Conservation (phyloP, 2,329 filamentous ascomycete genomes). For the Alternaria brassicicola region DNA sequence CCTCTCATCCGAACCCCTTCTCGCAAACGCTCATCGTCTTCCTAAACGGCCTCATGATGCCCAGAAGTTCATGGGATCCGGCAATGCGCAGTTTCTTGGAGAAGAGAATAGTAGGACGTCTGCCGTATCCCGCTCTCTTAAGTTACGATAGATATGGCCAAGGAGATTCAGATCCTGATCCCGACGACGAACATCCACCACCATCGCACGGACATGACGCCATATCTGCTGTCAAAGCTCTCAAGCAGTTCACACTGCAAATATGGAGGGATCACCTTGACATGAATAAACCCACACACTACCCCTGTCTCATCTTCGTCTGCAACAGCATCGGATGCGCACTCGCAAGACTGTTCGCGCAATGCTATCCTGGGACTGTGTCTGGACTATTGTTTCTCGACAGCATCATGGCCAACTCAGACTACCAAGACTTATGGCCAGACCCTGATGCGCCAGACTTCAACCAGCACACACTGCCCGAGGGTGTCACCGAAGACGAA, state of each 20-base stretch:
- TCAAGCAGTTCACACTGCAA: constrained; percentile 54
- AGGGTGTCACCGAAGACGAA: constrained; percentile 45
- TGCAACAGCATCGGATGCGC: constrained; percentile 61
- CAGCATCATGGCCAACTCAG: constrained; percentile 63
- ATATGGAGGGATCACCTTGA: constrained; percentile 46
- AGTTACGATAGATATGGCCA: constrained; percentile 66
- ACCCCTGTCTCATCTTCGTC: constrained; percentile 53
- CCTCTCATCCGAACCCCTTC: constrained; percentile 40
- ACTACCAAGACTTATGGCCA: constrained; percentile 62
- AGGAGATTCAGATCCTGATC: constrained; percentile 59
- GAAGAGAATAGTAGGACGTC: constrained; percentile 28
- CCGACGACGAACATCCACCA: constrained; percentile 38
- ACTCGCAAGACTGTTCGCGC: constrained; percentile 59
- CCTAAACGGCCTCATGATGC: constrained; percentile 53
- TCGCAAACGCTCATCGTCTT: constrained; percentile 51
- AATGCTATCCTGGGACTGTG: constrained; percentile 54
- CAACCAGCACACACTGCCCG: constrained; percentile 50
- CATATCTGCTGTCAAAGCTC: constrained; percentile 52
- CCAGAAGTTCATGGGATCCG: constrained; percentile 49
- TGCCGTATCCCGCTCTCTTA: constrained; percentile 53
- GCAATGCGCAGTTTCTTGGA: constrained; percentile 41
- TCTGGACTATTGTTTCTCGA: constrained; percentile 61
- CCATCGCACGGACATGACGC: constrained; percentile 57
- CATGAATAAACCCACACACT: constrained; percentile 41
- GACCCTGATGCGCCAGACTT: constrained; percentile 59